Evolutionary conservation across 441 rosid species (phyloP), one percentile per base, ranked within the genome.

Genomic region (Erysimum pusillum): DNA sequence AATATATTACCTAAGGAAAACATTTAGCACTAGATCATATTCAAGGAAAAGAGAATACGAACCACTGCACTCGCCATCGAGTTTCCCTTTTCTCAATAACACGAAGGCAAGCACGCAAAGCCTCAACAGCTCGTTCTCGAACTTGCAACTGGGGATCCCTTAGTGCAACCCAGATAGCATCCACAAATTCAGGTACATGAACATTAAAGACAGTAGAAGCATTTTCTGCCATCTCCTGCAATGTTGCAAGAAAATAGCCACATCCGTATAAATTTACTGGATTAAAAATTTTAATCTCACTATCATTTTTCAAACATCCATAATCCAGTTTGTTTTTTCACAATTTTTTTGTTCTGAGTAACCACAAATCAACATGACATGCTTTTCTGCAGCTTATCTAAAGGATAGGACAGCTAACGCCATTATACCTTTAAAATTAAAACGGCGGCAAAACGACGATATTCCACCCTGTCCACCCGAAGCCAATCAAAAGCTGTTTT

Each of bases 51-150:
- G 20, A 46, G 45, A 69, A 61, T 52, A 88, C 91, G 61, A 67
- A 96, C 99, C 99, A 94, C 46, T 96, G 99, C 77, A 96, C 99
- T 56, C 98, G 94, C 99, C 98, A 96, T 4, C 99, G 98, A 57
- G 99, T 96, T 87, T 96, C 99, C 18, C 98, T 96, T 82, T 92
- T 94, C 87, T 96, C 99, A 75, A 96, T 91, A 80, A 96, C 99
- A 78, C 91, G 91, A 83, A 96, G 99, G 82, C 98, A 96, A 70
- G 99, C 99, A 76, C 98, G 98, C 83, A 94, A 85, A 73, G 99
- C 98, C 87, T 96, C 99, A 69, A 96, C 98, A 44, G 98, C 98
- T 62, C 90, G 87, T 78, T 92, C 97, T 71, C 99, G 89, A 60
- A 96, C 90, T 77, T 87, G 89, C 88, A 90, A 79, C 75, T 89